Evolutionary conservation across 202 grass and related monocot genomes (phyloP).

Genomic region (Eragrostis tef): DNA sequence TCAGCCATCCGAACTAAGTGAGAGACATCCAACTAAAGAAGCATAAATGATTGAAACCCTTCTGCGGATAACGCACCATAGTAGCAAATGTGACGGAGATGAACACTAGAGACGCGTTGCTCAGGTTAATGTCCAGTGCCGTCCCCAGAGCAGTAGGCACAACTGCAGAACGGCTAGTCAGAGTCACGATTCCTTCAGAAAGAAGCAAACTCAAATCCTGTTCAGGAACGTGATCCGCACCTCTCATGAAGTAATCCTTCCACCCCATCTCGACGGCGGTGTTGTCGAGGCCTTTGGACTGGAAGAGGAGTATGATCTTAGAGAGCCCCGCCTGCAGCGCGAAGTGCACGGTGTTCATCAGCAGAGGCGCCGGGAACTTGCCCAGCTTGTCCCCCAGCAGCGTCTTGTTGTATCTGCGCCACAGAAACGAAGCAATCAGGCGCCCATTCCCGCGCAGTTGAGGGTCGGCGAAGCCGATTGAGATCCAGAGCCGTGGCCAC

Average conservation of each 20-base stretch:
- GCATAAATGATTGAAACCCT: not conserved
- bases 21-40: not conserved
- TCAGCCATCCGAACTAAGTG: constrained; percentile 17
- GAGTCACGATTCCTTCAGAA: not conserved
- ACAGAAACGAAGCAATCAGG: constrained; percentile 30
- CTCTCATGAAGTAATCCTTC: constrained; percentile 97
- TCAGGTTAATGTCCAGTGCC: constrained; percentile 95
- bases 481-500: constrained; percentile 38
- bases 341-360: constrained; percentile 99
- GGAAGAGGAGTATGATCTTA: constrained; percentile 75
- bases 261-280: constrained; percentile 71
- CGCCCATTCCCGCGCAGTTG: not conserved
- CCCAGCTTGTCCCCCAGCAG: constrained; percentile 97
- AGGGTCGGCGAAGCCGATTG: not conserved
- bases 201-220: not conserved
- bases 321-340: constrained; percentile 90
- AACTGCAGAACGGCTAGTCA: constrained; percentile 64
- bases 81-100: constrained; percentile 98
- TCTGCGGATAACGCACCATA: constrained; percentile 64
- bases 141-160: constrained; percentile 95
- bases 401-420: constrained; percentile 87
- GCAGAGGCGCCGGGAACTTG: constrained; percentile 95
- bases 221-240: constrained; percentile 41
- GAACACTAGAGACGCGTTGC: constrained; percentile 97
- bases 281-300: constrained; percentile 59